Evolutionary conservation across 257 asterid species (phyloP).

Genomic region (Mitragyna speciosa): DNA sequence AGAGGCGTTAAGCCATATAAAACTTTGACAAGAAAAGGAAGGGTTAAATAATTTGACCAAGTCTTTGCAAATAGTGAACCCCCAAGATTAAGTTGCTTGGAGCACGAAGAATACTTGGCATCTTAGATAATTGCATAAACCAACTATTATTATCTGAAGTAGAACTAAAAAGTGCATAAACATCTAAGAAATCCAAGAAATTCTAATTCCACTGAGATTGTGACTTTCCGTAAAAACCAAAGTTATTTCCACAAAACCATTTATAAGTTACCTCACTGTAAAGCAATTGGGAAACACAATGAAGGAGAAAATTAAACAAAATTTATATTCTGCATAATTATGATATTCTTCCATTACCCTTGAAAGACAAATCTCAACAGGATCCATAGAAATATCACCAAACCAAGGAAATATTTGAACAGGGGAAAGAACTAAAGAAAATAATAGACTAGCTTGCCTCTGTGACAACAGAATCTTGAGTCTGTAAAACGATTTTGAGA

Average conservation of each 20-base stretch:
- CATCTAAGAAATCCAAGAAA: background rate
- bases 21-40: background rate
- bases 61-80: background rate
- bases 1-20: background rate
- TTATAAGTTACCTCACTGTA: background rate
- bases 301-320: background rate
- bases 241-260: background rate
- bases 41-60: background rate
- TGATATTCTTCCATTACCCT: background rate
- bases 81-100: background rate
- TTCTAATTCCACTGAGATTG: background rate
- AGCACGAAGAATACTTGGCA: background rate
- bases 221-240: background rate
- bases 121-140: background rate
- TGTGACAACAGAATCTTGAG: constrained; percentile 54
- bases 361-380: background rate
- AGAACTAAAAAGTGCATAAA: background rate
- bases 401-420: constrained; percentile 13
- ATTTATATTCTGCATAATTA: background rate
- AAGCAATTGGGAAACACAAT: background rate
- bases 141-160: background rate
- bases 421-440: constrained; percentile 13
- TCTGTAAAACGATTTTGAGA: constrained; percentile 54
- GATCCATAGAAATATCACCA: background rate
- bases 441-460: constrained; percentile 59